Evolutionary conservation across 2,329 filamentous ascomycete genomes (phyloP).

Genomic region (Colletotrichum paranaense): DNA sequence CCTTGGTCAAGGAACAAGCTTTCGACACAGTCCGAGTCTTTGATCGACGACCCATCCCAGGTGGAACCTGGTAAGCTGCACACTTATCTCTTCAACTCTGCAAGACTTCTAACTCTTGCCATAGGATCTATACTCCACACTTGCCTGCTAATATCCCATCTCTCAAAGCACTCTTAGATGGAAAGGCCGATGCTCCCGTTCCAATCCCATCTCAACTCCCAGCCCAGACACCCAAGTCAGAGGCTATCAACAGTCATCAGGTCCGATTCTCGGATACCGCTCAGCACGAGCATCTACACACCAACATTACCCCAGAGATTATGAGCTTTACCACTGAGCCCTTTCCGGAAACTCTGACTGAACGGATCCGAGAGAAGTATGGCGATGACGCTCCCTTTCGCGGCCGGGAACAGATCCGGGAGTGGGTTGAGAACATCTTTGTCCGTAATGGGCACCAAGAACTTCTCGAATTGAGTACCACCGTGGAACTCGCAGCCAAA

Average conservation of each 20-base stretch:
- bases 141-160: constrained; percentile 44
- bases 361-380: constrained; percentile 57
- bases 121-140: constrained; percentile 48
- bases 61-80: constrained; percentile 64
- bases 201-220: constrained; percentile 56
- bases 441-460: constrained; percentile 41
- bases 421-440: constrained; percentile 59
- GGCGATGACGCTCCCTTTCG: constrained; percentile 65
- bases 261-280: constrained; percentile 63
- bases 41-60: constrained; percentile 64
- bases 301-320: constrained; percentile 64
- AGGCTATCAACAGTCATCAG: constrained; percentile 46
- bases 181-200: constrained; percentile 56
- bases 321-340: constrained; percentile 69
- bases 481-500: constrained; percentile 65
- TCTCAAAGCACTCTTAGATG: constrained; percentile 48
- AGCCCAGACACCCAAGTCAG: constrained; percentile 49
- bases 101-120: background rate
- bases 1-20: constrained; percentile 63
- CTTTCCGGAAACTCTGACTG: constrained; percentile 53
- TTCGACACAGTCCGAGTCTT: constrained; percentile 69
- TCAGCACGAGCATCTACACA: constrained; percentile 68
- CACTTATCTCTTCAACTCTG: background rate
- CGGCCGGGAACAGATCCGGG: constrained; percentile 64
- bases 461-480: constrained; percentile 62